phyloP scores from a whole-genome alignment of 495 filamentous ascomycete species.

The Lasiosphaeria hispida region DNA sequence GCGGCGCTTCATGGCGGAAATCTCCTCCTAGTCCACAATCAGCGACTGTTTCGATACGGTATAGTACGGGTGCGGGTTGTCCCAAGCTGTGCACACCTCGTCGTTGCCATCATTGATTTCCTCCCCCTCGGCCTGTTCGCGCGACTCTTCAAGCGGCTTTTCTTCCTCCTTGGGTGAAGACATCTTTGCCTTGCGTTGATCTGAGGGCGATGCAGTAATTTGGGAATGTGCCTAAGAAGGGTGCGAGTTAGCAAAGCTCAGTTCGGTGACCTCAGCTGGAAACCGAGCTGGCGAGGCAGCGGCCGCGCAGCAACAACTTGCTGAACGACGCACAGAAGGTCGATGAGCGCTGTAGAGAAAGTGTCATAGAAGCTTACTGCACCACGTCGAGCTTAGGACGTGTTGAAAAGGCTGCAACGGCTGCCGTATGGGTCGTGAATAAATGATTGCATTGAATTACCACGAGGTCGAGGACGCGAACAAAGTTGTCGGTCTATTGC shows the following conservation, averaged over 20 bases:
- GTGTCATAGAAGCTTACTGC: too few species aligned
- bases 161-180: slow-evolving; percentile 28
- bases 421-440: neutral
- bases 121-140: slow-evolving; percentile 35
- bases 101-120: slow-evolving; percentile 46
- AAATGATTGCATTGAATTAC: neutral
- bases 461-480: slow-evolving; percentile 16
- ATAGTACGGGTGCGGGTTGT: neutral
- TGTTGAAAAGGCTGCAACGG: neutral
- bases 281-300: too few species aligned
- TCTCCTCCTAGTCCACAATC: slow-evolving; percentile 62
- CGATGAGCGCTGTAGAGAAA: too few species aligned
- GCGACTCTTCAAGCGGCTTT: slow-evolving; percentile 28
- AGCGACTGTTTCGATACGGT: slow-evolving; percentile 18
- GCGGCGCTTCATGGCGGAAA: slow-evolving; percentile 94
- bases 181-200: slow-evolving; percentile 4
- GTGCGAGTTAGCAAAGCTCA: neutral
- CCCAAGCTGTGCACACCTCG: slow-evolving; percentile 34
- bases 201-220: too few species aligned
- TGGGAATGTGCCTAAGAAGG: too few species aligned
- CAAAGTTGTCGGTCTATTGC: slow-evolving; percentile 4
- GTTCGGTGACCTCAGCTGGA: too few species aligned
- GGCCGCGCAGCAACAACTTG: too few species aligned
- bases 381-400: too few species aligned
- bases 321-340: too few species aligned